phyloP scores from a whole-genome alignment of 2,329 filamentous ascomycete genomes.

The Rhytidhysteron rufulum region DNA sequence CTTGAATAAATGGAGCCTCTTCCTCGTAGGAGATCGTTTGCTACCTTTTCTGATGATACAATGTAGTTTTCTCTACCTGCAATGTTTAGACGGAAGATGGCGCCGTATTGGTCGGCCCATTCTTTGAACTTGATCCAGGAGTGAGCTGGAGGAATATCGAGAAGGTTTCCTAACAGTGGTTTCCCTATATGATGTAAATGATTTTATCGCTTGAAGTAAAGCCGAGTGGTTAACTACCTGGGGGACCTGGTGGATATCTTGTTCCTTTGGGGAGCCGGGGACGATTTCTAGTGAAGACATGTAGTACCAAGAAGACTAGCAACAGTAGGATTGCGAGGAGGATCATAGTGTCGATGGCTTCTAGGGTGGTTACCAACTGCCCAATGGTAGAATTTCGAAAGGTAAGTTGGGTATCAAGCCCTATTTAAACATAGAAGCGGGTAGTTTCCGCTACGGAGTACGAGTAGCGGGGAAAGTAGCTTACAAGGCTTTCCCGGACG shows the following conservation, averaged over 20 bases:
- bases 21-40: conserved; percentile 41
- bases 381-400: background rate
- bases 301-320: background rate
- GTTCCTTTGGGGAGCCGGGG: background rate
- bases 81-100: conserved; percentile 44
- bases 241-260: background rate
- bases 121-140: conserved; percentile 40
- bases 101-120: conserved; percentile 20
- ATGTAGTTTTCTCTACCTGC: conserved; percentile 37
- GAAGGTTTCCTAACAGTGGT: conserved; percentile 32
- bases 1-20: conserved; percentile 38
- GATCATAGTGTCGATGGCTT: background rate
- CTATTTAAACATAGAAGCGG: background rate
- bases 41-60: conserved; percentile 38
- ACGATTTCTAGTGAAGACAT: background rate
- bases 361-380: background rate
- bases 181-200: conserved; percentile 5
- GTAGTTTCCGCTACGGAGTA: background rate
- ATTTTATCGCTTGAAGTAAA: background rate
- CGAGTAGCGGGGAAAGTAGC: too few relatives aligned
- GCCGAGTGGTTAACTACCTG: background rate
- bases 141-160: conserved; percentile 31
- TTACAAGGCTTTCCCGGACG: too few relatives aligned
- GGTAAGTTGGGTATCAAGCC: background rate
- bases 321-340: background rate